Evolutionary conservation across 805 yeast species (phyloP).

Genomic region (Kockiozyma suomiensis): DNA sequence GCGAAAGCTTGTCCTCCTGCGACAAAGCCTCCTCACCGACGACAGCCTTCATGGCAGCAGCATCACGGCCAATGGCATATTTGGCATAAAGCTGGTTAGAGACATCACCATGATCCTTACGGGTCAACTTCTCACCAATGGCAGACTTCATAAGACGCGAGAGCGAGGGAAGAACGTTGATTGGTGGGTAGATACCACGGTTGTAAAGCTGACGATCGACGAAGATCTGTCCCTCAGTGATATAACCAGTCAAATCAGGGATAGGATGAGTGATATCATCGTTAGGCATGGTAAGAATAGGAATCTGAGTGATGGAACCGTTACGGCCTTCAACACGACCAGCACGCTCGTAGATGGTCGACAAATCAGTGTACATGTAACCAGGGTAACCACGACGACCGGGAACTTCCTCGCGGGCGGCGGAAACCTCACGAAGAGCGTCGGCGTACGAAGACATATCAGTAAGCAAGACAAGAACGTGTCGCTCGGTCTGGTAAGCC

Average conservation of each 20-base stretch:
- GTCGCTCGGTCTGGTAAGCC: slow-evolving; percentile 99
- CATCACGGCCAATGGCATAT: slow-evolving; percentile 99
- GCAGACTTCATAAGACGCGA: slow-evolving; percentile 99
- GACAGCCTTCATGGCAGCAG: slow-evolving; percentile 99
- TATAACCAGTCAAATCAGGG: slow-evolving; percentile 99
- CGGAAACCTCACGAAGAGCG: slow-evolving; percentile 98
- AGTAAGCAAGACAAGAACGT: slow-evolving; percentile 94
- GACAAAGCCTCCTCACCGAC: slow-evolving; percentile 99
- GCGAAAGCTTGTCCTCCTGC: slow-evolving; percentile 93
- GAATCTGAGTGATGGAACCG: slow-evolving; percentile 98
- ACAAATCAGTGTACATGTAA: slow-evolving; percentile 99
- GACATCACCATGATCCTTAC: slow-evolving; percentile 99
- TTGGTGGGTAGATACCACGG: slow-evolving; percentile 98
- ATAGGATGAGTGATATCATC: slow-evolving; percentile 99
- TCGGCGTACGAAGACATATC: slow-evolving; percentile 99
- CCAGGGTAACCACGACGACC: slow-evolving; percentile 99
- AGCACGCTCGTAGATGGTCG: slow-evolving; percentile 98
- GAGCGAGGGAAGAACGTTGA: slow-evolving; percentile 94
- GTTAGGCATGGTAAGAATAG: slow-evolving; percentile 99
- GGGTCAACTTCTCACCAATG: slow-evolving; percentile 99
- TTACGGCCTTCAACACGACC: slow-evolving; percentile 99
- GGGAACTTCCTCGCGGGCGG: slow-evolving; percentile 99
- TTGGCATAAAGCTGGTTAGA: slow-evolving; percentile 98
- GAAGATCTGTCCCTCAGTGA: slow-evolving; percentile 98
- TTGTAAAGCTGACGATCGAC: slow-evolving; percentile 95